Percentiles rank a stretch among this genome's conserved stretches.
phyloP scores from a whole-genome alignment of 164 flowering plant genomes.

The Tetrastigma voinierianum region DNA sequence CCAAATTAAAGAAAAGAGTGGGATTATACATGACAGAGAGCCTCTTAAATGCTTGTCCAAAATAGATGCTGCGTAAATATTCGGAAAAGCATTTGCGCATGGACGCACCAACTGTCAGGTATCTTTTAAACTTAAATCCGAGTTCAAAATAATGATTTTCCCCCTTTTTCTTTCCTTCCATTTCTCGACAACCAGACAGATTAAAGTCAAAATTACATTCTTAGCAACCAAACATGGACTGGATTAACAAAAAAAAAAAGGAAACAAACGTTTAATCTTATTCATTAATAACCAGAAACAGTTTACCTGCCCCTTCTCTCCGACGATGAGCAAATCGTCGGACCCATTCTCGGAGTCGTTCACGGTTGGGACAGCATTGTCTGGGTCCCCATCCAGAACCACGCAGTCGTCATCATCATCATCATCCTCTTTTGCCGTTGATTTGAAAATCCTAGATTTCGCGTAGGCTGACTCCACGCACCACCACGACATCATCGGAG shows the following conservation, averaged over 20 bases:
- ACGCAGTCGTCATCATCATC: slow-evolving; percentile 68
- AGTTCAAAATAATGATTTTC: too few relatives aligned
- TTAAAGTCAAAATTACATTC: neutral
- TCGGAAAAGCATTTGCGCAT: too few relatives aligned
- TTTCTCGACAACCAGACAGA: too few relatives aligned
- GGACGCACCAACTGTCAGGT: too few relatives aligned
- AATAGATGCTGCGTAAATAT: too few relatives aligned
- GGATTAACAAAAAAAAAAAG: too few relatives aligned
- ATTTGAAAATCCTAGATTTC: slow-evolving; percentile 17
- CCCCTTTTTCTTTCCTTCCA: too few relatives aligned
- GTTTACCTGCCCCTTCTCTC: slow-evolving; percentile 73
- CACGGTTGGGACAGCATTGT: slow-evolving; percentile 30
- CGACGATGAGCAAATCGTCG: slow-evolving; percentile 65
- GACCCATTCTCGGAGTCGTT: slow-evolving; percentile 26
- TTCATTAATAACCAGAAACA: neutral
- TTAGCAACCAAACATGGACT: neutral
- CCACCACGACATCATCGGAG: slow-evolving; percentile 43
- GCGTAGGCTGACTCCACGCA: slow-evolving; percentile 30
- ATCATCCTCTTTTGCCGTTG: slow-evolving; percentile 10
- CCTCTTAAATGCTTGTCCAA: too few relatives aligned
- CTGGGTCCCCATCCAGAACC: slow-evolving; percentile 76
- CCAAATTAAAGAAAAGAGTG: too few relatives aligned
- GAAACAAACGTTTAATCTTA: too few relatives aligned
- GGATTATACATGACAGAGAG: too few relatives aligned
- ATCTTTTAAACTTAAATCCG: too few relatives aligned